Conservation (phyloP, 2,329 filamentous ascomycete species). For the Penicillium aurantiogriseum region DNA sequence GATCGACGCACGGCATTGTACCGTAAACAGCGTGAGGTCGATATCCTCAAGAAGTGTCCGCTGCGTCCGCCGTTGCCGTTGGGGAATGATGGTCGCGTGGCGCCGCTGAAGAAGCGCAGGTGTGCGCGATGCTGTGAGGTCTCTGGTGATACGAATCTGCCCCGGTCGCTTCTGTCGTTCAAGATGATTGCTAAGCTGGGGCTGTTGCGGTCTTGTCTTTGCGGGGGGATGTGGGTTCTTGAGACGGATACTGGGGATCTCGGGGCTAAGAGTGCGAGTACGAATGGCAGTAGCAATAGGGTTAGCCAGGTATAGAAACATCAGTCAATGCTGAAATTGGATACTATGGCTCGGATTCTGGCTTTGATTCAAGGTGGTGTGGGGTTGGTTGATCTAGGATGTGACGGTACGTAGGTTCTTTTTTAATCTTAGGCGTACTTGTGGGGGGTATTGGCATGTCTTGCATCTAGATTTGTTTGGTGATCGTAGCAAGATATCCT, state of each 20-base stretch:
- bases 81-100: constrained; percentile 8
- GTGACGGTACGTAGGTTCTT: background rate
- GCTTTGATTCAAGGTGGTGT: background rate
- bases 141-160: constrained; percentile 60
- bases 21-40: constrained; percentile 58
- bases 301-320: background rate
- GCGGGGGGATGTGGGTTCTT: constrained; percentile 42
- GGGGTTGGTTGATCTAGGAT: background rate
- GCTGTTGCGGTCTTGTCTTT: constrained; percentile 40
- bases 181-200: constrained; percentile 40
- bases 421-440: background rate
- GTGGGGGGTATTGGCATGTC: background rate
- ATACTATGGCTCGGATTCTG: background rate
- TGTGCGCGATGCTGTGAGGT: constrained; percentile 63
- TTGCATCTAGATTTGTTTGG: background rate
- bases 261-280: background rate
- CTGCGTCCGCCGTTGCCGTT: constrained; percentile 18
- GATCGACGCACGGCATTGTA: constrained; percentile 59
- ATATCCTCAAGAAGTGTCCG: constrained; percentile 55
- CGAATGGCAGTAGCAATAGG: background rate
- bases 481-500: background rate
- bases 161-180: constrained; percentile 36
- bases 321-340: background rate
- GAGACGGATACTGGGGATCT: constrained; percentile 24
- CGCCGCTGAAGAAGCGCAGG: constrained; percentile 38